A percentile compares a stretch with the other conserved stretches of the same genome.
These are phyloP conservation scores for Colletotrichum tofieldiae DNA, from an alignment of 2,329 filamentous ascomycete genomes.

Conservation along the genomic window DNA sequence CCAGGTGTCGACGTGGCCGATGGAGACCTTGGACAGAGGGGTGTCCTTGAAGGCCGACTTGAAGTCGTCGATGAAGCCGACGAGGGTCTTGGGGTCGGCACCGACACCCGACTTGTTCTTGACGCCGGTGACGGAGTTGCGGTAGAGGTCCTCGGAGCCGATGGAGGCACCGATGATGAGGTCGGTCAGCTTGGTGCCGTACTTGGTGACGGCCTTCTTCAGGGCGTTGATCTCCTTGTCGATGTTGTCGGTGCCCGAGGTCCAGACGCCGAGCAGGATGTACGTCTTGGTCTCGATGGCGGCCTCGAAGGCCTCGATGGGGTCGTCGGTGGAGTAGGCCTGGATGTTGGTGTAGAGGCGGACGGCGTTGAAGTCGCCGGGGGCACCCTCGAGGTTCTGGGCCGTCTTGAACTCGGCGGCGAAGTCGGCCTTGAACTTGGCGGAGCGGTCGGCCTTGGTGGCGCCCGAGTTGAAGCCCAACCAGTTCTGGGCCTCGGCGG, in stretches of 20 bases:
- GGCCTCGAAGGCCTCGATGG: slow-evolving; percentile 85
- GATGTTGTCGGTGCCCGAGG: slow-evolving; percentile 69
- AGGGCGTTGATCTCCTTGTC: slow-evolving; percentile 74
- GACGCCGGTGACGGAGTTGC: slow-evolving; percentile 72
- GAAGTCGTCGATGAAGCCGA: slow-evolving; percentile 77
- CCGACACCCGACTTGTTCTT: slow-evolving; percentile 75
- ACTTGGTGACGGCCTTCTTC: slow-evolving; percentile 67
- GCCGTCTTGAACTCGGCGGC: slow-evolving; percentile 62
- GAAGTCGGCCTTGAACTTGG: slow-evolving; percentile 69
- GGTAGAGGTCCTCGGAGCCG: slow-evolving; percentile 79
- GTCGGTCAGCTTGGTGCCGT: slow-evolving; percentile 67
- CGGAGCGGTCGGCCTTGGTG: slow-evolving; percentile 61
- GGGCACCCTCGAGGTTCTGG: slow-evolving; percentile 60
- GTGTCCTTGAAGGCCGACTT: slow-evolving; percentile 68
- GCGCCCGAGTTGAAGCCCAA: slow-evolving; percentile 70
- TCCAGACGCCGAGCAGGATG: slow-evolving; percentile 77
- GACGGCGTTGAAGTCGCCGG: slow-evolving; percentile 71
- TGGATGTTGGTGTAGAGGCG: slow-evolving; percentile 80
- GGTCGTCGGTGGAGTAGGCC: slow-evolving; percentile 78
- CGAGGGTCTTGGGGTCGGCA: slow-evolving; percentile 70
- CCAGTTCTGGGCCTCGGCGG: slow-evolving; percentile 63
- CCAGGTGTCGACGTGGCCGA: slow-evolving; percentile 81
- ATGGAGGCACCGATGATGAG: slow-evolving; percentile 77
- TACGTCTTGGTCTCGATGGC: slow-evolving; percentile 73
- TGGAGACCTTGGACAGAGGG: slow-evolving; percentile 62